phyloP scores from a whole-genome alignment of 2,329 filamentous ascomycete species.

The Diaporthe sp. region DNA sequence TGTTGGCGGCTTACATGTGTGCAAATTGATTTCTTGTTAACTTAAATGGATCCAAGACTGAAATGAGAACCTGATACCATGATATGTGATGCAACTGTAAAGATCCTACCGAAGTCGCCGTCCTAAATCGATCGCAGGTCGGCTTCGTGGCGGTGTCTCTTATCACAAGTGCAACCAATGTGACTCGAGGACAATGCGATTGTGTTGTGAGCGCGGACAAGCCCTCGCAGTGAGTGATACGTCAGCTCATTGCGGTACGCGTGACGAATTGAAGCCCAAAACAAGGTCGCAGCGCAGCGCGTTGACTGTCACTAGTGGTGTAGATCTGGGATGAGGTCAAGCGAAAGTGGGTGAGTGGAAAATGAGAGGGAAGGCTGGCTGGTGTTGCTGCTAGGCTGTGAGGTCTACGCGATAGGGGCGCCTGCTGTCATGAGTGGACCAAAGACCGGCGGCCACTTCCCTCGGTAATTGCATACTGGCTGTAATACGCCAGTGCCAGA shows the following conservation, averaged over 20 bases:
- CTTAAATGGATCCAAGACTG: conserved; percentile 2
- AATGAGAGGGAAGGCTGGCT: not conserved
- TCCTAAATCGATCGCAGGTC: not conserved
- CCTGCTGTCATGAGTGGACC: not conserved
- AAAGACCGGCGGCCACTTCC: not conserved
- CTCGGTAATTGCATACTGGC: conserved; percentile 29
- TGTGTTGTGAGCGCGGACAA: not conserved
- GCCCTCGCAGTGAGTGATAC: not conserved
- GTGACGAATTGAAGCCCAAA: not conserved
- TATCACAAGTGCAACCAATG: not conserved
- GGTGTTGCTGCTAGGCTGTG: not conserved
- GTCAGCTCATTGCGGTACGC: not conserved
- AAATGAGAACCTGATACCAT: not conserved
- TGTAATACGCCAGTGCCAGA: not conserved
- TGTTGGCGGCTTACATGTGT: conserved; percentile 29
- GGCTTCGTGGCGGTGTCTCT: not conserved
- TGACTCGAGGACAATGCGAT: conserved; percentile 34
- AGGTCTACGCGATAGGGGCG: not conserved
- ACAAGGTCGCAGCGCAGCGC: not conserved
- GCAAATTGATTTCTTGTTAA: conserved; percentile 21
- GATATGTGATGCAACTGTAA: not conserved
- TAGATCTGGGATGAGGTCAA: not conserved
- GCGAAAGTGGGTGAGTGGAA: not conserved
- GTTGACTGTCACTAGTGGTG: not conserved
- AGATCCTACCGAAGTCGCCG: not conserved